Evolutionary conservation across 176 grass and related monocot genomes (phyloP), one percentile per base, ranked within the genome.

Genomic region (Metroxylon sagu): DNA sequence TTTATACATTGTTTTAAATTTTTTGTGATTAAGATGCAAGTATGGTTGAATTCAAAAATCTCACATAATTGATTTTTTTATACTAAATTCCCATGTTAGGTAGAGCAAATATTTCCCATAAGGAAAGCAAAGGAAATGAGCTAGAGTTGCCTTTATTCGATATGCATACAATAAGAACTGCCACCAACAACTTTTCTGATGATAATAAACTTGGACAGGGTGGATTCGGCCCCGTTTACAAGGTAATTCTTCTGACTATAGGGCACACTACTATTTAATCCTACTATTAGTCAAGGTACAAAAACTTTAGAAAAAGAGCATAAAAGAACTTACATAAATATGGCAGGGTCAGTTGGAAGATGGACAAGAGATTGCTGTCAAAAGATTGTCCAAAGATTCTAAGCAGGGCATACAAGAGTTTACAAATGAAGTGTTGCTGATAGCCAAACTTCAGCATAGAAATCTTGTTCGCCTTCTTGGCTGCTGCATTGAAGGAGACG

Each of bases 211-310:
- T 89, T 3, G 85, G 85, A 0, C 76, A 84, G 59, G 85, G 85
- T 0, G 85, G 85, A 26, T 89, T 89, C 18, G 85, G 85, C 1
- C 26, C 70, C 4, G 85, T 89, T 3, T 89, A 89, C 61, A 89
- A 60, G 76, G 77, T 83, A 48, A 8, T 6, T 14, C 1, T 7
- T 52, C 21, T 16, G 5, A 35, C 31, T 7, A 2, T 35, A 1
- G 31, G 31, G 6, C 5, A 35, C 8, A 2, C 5, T 8, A 7
- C 5, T 35, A 10, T 35, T 35, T 35, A 7, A 35, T 35, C 31
- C 31, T 2, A 35, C 31, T 7, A 5, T 35, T 35, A 35, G 1
- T 1, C 6, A 35, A 35, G 31, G 8, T 35, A 10, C 31, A 35
- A 35, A 35, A 5, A 7, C 1, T 35, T 35, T 35, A 7, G 8